Evolutionary conservation across 2,329 filamentous ascomycete genomes (phyloP), one percentile per base, ranked within the genome.

Genomic region (Microdochium bolleyi): DNA sequence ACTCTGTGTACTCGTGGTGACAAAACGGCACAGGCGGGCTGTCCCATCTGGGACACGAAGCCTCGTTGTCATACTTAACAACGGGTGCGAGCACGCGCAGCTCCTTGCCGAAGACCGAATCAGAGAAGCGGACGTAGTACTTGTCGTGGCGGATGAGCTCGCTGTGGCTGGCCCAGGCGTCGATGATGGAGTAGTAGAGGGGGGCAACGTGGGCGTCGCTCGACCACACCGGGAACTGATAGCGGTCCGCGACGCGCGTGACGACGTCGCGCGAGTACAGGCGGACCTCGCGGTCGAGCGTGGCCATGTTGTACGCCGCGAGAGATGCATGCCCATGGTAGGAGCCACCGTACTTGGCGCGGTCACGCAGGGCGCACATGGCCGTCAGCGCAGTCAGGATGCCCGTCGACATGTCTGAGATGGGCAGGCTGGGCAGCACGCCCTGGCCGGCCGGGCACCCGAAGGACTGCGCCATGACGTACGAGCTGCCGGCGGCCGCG

Each of bases 361-460:
- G 59, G 46, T 67, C 64, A 24, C 63, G 59, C 3, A 70, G 55
- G 0, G 62, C 67, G n/a, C 68, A 53, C 55, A 70, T 59, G 0
- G 63, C 55, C 3, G 61, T 64, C 0, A 71, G 57, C 4, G 65
- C 67, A 3, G 65, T 66, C 0, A 70, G 54, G 9, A 60, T 55
- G 0, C 67, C 67, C 0, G 67, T 67, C 1, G 63, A 61, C 68
- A 71, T 70, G 52, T 71, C 68, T 2, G 61, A 62, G 16, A 70
- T 61, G 3, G 68, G 66, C 49, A 70, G 56, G 37, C 60, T 61
- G 13, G 62, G 62, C 32, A 68, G 61, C 21, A 67, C 63, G 19
- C 61, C 58, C 59, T 67, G 61, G 49, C 57, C 57, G 37, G 57
- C 53, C 13, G 55, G 48, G 4, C 69, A 54, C 0, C 61, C 61